Evolutionary conservation across 2,329 filamentous ascomycete genomes (phyloP).

Genomic region (Diaporthe citrichinensis): DNA sequence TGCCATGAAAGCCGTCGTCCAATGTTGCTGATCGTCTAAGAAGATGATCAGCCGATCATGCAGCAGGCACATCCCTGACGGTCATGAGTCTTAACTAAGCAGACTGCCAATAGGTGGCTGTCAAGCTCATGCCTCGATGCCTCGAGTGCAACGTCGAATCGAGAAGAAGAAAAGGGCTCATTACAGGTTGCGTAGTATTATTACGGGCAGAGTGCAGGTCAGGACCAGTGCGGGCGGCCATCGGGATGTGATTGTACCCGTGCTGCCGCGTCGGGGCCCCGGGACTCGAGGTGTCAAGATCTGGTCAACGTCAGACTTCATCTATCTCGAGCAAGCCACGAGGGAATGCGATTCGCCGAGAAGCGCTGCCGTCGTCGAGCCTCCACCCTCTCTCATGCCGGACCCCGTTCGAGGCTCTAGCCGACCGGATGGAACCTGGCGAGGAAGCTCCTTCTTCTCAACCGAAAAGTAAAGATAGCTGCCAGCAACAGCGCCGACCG

Average conservation of each 20-base stretch:
- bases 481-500: neutral
- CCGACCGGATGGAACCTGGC: neutral
- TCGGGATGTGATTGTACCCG: conserved; percentile 23
- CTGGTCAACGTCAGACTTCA: conserved; percentile 35
- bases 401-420: conserved; percentile 16
- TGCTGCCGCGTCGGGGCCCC: conserved; percentile 24
- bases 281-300: conserved; percentile 28
- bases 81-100: neutral
- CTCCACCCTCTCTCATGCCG: conserved; percentile 15
- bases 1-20: conserved; percentile 27
- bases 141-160: conserved; percentile 11
- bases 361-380: conserved; percentile 30
- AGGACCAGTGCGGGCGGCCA: neutral
- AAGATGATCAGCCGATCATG: conserved; percentile 25
- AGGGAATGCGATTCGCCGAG: conserved; percentile 12
- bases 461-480: conserved; percentile 11
- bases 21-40: conserved; percentile 31
- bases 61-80: conserved; percentile 25
- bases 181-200: neutral
- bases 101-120: conserved; percentile 16
- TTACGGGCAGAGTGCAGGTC: conserved; percentile 11
- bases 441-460: conserved; percentile 26
- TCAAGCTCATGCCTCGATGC: conserved; percentile 10
- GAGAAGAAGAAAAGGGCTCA: neutral
- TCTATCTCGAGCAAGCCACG: conserved; percentile 42